phyloP scores from a whole-genome alignment of 768 basidiomycete species.

The Suillus subluteus region DNA sequence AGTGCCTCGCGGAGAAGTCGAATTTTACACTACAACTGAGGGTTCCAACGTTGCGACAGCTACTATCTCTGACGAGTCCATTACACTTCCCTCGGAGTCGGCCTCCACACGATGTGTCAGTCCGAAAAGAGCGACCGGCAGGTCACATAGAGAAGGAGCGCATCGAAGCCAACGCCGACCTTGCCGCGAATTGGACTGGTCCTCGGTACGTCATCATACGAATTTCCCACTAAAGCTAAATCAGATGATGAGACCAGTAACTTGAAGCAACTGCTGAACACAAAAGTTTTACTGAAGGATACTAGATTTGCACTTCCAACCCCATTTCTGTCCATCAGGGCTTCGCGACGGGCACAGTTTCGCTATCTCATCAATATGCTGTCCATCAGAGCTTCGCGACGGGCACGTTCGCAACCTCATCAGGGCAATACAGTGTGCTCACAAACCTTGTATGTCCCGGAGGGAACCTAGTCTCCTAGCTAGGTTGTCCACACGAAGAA shows the following conservation, averaged over 20 bases:
- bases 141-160: slow-evolving; percentile 4
- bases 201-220: background rate
- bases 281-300: background rate
- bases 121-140: background rate
- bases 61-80: background rate
- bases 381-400: too few relatives aligned
- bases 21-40: background rate
- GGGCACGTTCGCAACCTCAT: background rate
- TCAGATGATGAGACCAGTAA: background rate
- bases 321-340: background rate
- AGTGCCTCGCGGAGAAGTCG: slow-evolving; percentile 1
- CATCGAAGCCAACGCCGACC: background rate
- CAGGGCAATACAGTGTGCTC: background rate
- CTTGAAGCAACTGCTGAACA: background rate
- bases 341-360: background rate
- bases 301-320: background rate
- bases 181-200: background rate
- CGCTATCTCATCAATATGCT: background rate
- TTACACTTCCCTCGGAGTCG: background rate
- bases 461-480: background rate
- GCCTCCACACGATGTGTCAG: background rate
- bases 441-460: background rate
- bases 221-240: background rate
- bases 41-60: background rate
- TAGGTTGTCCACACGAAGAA: background rate